A percentile compares a stretch with the other conserved stretches of the same genome.
Conservation (phyloP, 805 yeast genomes). For the Jamesozyma spencerorum region DNA sequence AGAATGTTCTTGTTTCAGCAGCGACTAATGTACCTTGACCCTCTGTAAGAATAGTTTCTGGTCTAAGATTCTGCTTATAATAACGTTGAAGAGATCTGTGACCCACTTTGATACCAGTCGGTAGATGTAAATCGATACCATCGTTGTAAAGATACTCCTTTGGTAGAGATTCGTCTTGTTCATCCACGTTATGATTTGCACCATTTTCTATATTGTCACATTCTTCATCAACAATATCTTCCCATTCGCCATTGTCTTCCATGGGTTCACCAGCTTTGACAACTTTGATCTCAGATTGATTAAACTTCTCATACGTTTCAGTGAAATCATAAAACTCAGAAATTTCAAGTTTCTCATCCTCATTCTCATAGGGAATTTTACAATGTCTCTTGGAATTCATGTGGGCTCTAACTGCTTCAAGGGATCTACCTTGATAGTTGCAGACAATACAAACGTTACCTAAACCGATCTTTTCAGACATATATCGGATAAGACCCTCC, state of each 20-base stretch:
- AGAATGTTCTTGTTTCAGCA: constrained; percentile 58
- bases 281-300: constrained; percentile 7
- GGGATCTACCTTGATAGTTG: constrained; percentile 70
- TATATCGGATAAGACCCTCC: constrained; percentile 63
- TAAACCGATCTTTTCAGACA: constrained; percentile 83
- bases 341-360: constrained; percentile 76
- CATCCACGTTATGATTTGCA: no score
- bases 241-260: constrained; percentile 22
- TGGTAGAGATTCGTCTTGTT: constrained; percentile 28
- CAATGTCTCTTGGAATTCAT: constrained; percentile 84
- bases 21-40: constrained; percentile 83
- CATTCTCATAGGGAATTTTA: constrained; percentile 79
- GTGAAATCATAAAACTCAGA: constrained; percentile 87
- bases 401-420: constrained; percentile 86
- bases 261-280: constrained; percentile 18
- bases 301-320: constrained; percentile 45
- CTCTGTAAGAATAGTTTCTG: constrained; percentile 50
- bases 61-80: constrained; percentile 63
- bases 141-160: constrained; percentile 41
- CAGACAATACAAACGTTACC: constrained; percentile 88
- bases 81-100: constrained; percentile 77
- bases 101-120: constrained; percentile 77
- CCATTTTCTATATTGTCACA: constrained; percentile 20
- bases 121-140: constrained; percentile 69
- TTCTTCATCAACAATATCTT: constrained; percentile 10